phyloP scores from a whole-genome alignment of 2,329 filamentous ascomycete species.

The Paecilomyces sp. region DNA sequence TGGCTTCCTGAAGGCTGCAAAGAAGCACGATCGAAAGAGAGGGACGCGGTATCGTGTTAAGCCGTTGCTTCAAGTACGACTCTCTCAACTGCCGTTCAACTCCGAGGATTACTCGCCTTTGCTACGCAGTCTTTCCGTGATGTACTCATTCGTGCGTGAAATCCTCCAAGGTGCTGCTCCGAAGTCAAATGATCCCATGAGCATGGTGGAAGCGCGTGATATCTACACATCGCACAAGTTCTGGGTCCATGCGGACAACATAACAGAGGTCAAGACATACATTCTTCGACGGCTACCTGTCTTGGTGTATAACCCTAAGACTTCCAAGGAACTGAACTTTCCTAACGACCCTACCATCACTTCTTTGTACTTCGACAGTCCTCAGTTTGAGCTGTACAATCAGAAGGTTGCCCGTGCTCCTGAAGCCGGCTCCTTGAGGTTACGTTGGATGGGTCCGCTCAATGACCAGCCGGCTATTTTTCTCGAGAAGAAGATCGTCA shows the following conservation, averaged over 20 bases:
- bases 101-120: constrained; percentile 89
- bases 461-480: constrained; percentile 70
- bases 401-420: constrained; percentile 71
- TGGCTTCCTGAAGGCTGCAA: constrained; percentile 93
- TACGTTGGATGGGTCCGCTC: constrained; percentile 89
- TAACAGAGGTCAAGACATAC: constrained; percentile 93
- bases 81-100: constrained; percentile 88
- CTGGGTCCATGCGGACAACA: constrained; percentile 93
- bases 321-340: constrained; percentile 73
- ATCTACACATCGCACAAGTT: constrained; percentile 85
- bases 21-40: constrained; percentile 96
- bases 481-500: constrained; percentile 83
- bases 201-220: constrained; percentile 47
- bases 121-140: constrained; percentile 79
- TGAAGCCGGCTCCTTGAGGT: constrained; percentile 72
- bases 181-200: constrained; percentile 48
- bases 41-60: constrained; percentile 80
- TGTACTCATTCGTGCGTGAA: constrained; percentile 92
- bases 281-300: constrained; percentile 86
- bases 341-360: constrained; percentile 82
- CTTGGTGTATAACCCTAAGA: constrained; percentile 83
- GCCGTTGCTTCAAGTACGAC: constrained; percentile 81
- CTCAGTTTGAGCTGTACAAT: constrained; percentile 76
- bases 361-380: constrained; percentile 91
- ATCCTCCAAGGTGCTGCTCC: constrained; percentile 45